Evolutionary conservation across 1,139 yeast species (phyloP).

Genomic region (Pneumocystis murina): DNA sequence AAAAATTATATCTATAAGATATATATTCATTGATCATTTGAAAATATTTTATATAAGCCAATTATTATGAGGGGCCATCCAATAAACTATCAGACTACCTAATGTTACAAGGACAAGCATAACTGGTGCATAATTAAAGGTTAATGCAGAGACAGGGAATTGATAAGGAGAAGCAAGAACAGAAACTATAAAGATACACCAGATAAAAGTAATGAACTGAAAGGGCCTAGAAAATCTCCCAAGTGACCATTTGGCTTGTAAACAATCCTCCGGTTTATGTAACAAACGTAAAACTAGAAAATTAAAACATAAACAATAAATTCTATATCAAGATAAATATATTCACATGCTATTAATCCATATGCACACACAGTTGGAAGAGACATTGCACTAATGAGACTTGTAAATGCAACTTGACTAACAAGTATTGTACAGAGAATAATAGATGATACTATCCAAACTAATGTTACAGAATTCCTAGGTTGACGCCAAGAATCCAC

Average conservation of each 20-base stretch:
- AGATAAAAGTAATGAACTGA: slow-evolving; percentile 31
- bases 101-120: slow-evolving; percentile 43
- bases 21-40: neutral
- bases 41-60: slow-evolving; percentile 14
- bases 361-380: slow-evolving; percentile 20
- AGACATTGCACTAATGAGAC: slow-evolving; percentile 19
- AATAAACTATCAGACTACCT: slow-evolving; percentile 45
- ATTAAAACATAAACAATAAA: neutral
- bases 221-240: slow-evolving; percentile 18
- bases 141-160: slow-evolving; percentile 46
- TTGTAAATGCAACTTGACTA: slow-evolving; percentile 19
- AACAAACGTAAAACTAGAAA: slow-evolving; percentile 17
- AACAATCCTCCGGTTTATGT: slow-evolving; percentile 15
- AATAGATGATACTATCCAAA: slow-evolving; percentile 18
- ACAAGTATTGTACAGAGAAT: slow-evolving; percentile 19
- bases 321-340: neutral
- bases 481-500: slow-evolving; percentile 18
- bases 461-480: slow-evolving; percentile 17
- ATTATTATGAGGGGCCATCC: slow-evolving; percentile 16
- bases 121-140: slow-evolving; percentile 60
- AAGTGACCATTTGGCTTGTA: slow-evolving; percentile 16
- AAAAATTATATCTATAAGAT: neutral
- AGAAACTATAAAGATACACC: slow-evolving; percentile 48
- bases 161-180: slow-evolving; percentile 54
- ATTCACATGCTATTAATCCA: slow-evolving; percentile 16